Conservation (phyloP, 2,329 filamentous ascomycete genomes). For the Trichoderma atrobrunneum region DNA sequence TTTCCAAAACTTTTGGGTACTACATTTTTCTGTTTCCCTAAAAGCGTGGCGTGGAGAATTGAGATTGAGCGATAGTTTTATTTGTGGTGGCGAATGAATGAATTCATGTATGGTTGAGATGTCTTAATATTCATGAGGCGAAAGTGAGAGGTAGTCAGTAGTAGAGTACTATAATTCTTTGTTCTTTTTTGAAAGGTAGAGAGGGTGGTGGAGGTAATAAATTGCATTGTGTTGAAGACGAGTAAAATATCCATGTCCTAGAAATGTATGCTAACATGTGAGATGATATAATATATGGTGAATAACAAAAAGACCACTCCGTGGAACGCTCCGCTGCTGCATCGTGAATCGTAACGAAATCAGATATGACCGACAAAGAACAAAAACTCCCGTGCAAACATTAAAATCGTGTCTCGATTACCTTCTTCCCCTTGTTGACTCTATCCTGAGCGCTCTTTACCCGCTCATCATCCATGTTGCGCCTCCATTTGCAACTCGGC, state of each 20-base stretch:
- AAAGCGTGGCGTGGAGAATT: conserved; percentile 16
- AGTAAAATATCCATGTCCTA: background rate
- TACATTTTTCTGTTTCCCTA: conserved; percentile 2
- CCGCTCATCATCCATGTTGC: conserved; percentile 61
- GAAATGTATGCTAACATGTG: background rate
- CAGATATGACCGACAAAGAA: background rate
- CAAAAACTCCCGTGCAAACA: background rate
- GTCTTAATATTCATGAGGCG: conserved; percentile 7
- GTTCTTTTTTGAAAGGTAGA: background rate
- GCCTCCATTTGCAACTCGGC: conserved; percentile 74
- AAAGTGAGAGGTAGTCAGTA: background rate
- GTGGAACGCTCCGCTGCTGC: background rate
- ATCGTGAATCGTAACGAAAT: background rate
- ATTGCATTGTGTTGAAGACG: background rate
- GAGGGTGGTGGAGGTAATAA: background rate
- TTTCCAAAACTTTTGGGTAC: conserved; percentile 8
- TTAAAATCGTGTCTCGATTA: conserved; percentile 9
- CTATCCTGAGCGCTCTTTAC: conserved; percentile 28
- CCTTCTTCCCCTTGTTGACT: conserved; percentile 23
- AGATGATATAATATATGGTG: background rate
- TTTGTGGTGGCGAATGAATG: background rate
- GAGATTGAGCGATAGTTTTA: conserved; percentile 10
- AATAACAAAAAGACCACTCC: background rate
- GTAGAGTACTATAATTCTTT: background rate
- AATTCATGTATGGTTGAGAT: background rate